phyloP scores from a whole-genome alignment of 129 eudicot genomes.

The Arctium lappa region DNA sequence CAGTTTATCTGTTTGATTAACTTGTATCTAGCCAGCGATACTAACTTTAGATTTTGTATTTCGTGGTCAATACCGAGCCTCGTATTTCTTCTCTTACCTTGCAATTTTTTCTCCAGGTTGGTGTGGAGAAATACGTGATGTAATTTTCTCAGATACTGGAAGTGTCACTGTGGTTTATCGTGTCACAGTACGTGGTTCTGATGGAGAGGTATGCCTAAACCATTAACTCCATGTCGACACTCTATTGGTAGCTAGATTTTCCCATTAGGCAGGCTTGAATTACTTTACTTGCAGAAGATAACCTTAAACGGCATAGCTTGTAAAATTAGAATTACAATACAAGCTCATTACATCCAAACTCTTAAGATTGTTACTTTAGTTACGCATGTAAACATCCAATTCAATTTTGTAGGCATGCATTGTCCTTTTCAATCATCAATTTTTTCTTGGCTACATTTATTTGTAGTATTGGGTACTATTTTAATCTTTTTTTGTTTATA shows the following conservation, averaged over 20 bases:
- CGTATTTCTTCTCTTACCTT: neutral
- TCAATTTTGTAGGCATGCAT: neutral
- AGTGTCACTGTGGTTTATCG: slow-evolving; percentile 96
- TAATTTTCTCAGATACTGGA: slow-evolving; percentile 80
- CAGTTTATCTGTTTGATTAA: neutral
- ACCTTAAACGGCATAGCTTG: neutral
- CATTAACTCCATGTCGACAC: neutral
- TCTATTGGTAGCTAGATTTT: neutral
- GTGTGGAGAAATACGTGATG: slow-evolving; percentile 99
- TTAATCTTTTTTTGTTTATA: neutral
- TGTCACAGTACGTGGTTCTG: slow-evolving; percentile 85
- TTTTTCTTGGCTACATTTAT: neutral
- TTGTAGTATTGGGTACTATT: neutral
- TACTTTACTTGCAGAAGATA: neutral
- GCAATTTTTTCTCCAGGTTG: slow-evolving; percentile 53
- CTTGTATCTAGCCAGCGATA: neutral
- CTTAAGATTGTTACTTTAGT: neutral
- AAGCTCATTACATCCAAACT: neutral
- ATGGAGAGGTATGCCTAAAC: slow-evolving; percentile 77
- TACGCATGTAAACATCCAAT: too few species aligned
- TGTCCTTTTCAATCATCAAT: neutral
- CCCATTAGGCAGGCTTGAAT: neutral
- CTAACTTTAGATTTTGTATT: slow-evolving; percentile 7
- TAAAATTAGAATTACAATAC: neutral
- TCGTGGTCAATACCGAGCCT: neutral